Evolutionary conservation across 108 stramenopile genomes (phyloP), one percentile per base, ranked within the genome.

Genomic region (Cyclotella cryptica): DNA sequence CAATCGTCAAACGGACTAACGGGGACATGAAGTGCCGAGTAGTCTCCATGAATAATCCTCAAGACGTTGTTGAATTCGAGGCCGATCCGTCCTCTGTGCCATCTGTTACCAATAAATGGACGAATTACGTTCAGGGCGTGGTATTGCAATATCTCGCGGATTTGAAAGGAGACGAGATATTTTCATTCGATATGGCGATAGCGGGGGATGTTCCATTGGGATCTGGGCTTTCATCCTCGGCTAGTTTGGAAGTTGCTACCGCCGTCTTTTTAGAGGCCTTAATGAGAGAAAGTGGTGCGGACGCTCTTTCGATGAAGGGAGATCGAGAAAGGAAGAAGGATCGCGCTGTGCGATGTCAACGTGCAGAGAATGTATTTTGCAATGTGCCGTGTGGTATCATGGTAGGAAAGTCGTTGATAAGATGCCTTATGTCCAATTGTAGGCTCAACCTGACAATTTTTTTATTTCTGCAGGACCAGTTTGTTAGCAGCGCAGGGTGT

Each of bases 381-480:
- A 42, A 83, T 62, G 91, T 90, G 47, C 96, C 95, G n/a, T 97
- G 96, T 82, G 96, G 96, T 3, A 92, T 95, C 79, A 97, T 98
- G 60, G 60, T 61, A 96, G 54, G 52, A 43, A 10, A 0, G 0
- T 67, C 45, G 26, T n/a, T 61, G 29, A 7, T 39, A 1, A 39
- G 0, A 21, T 47, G 42, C 42, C 44, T 27, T 27, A 35, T 3
- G 0, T 66, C 45, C 14, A 35, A 44, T 45, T 27, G 15, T 24
- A 5, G 6, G 14, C 7, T 21, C 15, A 39, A 11, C 14, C 35
- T 35, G 28, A 10, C 30, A 29, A 29, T 54, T 41, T 39, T 55
- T 51, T 30, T 52, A 21, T 35, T 35, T 5, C 35, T 35, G 19
- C 12, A 61, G 77, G 77, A 77, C 64, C 77, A 77, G 52, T 77